Evolutionary conservation across 768 basidiomycete species (phyloP), one percentile per base, ranked within the genome.

Genomic region (Terana coerulea): DNA sequence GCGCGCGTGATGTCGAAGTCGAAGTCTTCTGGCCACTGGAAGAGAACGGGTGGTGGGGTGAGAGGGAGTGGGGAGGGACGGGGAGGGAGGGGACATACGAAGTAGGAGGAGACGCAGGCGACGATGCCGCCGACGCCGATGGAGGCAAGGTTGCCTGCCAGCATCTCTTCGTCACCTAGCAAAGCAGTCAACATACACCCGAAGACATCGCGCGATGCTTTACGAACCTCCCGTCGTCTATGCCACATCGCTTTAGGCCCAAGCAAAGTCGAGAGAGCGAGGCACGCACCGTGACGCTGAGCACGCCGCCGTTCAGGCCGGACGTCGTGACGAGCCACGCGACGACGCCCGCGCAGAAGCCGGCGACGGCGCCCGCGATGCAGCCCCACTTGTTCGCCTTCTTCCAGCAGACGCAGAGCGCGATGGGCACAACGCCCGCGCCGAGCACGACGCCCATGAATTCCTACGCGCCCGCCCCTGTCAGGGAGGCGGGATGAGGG

Each of bases 391-490:
- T 89, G 70, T 91, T 97, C 21, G 91, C 89, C 62, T 83, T 86
- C 52, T 72, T 77, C 90, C 91, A 94, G 2, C 89, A 86, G 49
- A 95, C 81, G 57, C 83, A 88, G 19, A 92, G 72, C 0, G 92
- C 93, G 56, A 95, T 90, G 1, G 91, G 91, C 3, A 86, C 86
- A 44, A 95, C 94, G 3, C 79, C 91, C 2, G 85, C 87, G 1
- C 93, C 91, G 11, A 92, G 77, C 33, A 91, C 80, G 43, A 90
- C 86, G 2, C 91, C 91, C 89, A 91, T 91, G 67, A 91, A 90
- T 5, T 84, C 88, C 88, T 89, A 51, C 17, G 14, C 47, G 30
- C 4, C 19, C n/a, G n/a, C n/a, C n/a, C n/a, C n/a, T n/a, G n/a
- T n/a, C n/a, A n/a, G n/a, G n/a, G n/a, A n/a, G n/a, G n/a, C n/a